These are phyloP conservation scores for Geotrichum restrictum DNA, from an alignment of 1,139 yeast genomes.

Conservation along the genomic window DNA sequence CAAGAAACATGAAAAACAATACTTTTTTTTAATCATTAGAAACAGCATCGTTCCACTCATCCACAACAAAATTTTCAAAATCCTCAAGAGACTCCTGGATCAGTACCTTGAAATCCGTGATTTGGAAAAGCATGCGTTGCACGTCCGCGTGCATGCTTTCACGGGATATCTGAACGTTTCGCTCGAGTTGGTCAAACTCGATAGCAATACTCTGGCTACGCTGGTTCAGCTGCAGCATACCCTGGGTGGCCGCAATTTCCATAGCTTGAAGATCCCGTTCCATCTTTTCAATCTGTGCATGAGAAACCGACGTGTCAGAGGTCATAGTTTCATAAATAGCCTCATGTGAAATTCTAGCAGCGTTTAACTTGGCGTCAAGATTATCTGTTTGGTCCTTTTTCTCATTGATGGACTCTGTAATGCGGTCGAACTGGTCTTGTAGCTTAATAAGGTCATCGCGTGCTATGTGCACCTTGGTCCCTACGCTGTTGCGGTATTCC, in stretches of 20 bases:
- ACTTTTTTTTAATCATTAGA: constrained; percentile 9
- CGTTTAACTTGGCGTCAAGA: constrained; percentile 54
- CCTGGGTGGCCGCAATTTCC: constrained; percentile 52
- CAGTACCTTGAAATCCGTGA: constrained; percentile 60
- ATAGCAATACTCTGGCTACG: constrained; percentile 53
- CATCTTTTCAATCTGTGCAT: constrained; percentile 62
- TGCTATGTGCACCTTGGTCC: constrained; percentile 47
- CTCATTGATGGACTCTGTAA: constrained; percentile 53
- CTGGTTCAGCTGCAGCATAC: constrained; percentile 53
- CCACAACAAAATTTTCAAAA: constrained; percentile 47
- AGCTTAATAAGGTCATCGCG: constrained; percentile 58
- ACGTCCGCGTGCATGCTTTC: constrained; percentile 52
- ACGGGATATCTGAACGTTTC: constrained; percentile 48
- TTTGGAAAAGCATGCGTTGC: constrained; percentile 53
- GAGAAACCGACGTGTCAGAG: constrained; percentile 51
- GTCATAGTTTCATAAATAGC: constrained; percentile 56
- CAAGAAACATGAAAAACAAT: too few relatives aligned
- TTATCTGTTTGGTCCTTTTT: constrained; percentile 58
- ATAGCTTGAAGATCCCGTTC: constrained; percentile 59
- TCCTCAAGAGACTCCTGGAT: constrained; percentile 59
- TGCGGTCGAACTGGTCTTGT: constrained; percentile 58
- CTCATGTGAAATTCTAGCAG: constrained; percentile 53
- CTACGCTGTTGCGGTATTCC: constrained; percentile 48
- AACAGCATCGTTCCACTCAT: constrained; percentile 37
- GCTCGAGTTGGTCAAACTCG: constrained; percentile 52